phyloP scores from a whole-genome alignment of 169 alveolate genomes.

The Cryptosporidium canis region DNA sequence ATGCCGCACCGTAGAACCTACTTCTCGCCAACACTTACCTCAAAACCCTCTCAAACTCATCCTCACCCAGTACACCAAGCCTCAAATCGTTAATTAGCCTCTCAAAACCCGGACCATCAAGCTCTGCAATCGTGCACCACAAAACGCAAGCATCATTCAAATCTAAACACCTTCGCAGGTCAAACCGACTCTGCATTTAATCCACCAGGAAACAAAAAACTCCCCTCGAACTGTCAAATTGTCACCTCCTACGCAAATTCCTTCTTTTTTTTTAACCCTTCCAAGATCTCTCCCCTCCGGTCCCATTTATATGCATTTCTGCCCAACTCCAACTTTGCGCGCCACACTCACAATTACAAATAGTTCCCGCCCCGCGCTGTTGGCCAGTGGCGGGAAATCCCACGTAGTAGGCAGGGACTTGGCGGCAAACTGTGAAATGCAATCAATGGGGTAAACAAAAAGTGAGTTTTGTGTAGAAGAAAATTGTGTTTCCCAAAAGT shows the following conservation, averaged over 20 bases:
- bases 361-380: background rate
- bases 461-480: background rate
- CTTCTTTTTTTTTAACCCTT: background rate
- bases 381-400: background rate
- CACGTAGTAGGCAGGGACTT: conserved; percentile 36
- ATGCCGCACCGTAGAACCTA: background rate
- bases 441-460: background rate
- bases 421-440: conserved; percentile 13
- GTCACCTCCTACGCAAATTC: background rate
- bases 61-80: conserved; percentile 1
- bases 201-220: background rate
- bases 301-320: background rate
- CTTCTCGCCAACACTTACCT: background rate
- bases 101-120: background rate
- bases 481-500: background rate
- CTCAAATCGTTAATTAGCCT: background rate
- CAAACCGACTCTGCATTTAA: background rate
- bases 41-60: conserved; percentile 20
- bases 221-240: background rate
- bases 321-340: background rate
- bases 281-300: background rate
- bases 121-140: conserved; percentile 27
- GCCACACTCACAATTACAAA: background rate
- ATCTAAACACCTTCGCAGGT: background rate
- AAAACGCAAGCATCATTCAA: conserved; percentile 21